Evolutionary conservation across 2,329 filamentous ascomycete species (phyloP).

Genomic region (Daldinia eschscholtzii): DNA sequence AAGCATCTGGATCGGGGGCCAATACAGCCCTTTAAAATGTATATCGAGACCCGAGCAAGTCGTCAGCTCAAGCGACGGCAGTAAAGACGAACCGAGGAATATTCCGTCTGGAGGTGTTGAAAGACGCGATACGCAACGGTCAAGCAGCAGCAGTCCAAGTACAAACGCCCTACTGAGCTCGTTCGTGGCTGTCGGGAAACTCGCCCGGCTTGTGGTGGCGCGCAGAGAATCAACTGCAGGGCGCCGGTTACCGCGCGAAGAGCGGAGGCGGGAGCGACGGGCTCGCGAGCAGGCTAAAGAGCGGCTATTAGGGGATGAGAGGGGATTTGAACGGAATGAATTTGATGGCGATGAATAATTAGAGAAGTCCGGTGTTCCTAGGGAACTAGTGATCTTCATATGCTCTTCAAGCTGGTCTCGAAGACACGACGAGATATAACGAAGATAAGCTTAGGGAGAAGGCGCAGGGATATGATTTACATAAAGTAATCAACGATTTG

Average conservation of each 20-base stretch:
- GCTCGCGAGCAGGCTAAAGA: constrained; percentile 1
- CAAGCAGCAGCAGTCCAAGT: neutral
- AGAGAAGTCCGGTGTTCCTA: neutral
- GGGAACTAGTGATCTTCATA: neutral
- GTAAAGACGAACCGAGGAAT: neutral
- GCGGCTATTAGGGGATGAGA: neutral
- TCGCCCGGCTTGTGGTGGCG: neutral
- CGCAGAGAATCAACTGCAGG: neutral
- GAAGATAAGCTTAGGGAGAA: neutral
- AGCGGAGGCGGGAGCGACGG: neutral
- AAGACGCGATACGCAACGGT: neutral
- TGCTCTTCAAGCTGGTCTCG: neutral
- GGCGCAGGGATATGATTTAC: neutral
- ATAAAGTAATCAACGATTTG: neutral
- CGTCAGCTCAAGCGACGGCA: neutral
- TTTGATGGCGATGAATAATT: neutral
- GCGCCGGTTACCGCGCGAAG: neutral
- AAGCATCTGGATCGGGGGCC: constrained; percentile 3
- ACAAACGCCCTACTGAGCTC: neutral
- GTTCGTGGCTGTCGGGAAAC: neutral
- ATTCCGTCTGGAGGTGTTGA: neutral
- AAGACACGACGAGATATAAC: neutral
- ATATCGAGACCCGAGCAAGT: neutral
- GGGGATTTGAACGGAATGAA: neutral
- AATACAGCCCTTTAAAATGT: neutral